These are phyloP conservation scores for Macrolepiota dolichaula DNA, from an alignment of 768 basidiomycete species.

Conservation along the genomic window DNA sequence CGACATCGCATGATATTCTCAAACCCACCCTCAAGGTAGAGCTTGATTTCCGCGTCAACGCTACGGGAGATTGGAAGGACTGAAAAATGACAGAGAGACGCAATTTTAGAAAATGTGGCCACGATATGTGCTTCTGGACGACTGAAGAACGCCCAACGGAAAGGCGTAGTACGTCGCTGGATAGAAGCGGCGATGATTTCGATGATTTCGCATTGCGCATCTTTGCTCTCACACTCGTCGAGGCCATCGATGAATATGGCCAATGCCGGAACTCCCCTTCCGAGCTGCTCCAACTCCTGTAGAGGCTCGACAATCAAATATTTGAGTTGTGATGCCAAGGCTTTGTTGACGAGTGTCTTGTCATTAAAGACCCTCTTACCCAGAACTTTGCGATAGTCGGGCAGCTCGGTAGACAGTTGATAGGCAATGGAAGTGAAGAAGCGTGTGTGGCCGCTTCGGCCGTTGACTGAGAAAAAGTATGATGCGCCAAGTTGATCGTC, in stretches of 20 bases:
- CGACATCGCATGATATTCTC: background rate
- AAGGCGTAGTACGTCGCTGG: background rate
- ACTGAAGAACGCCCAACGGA: slow-evolving; percentile 2
- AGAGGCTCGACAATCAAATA: background rate
- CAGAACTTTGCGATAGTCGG: background rate
- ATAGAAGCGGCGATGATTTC: background rate
- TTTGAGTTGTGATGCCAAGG: background rate
- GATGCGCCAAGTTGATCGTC: background rate
- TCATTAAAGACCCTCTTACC: background rate
- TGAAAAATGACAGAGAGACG: background rate
- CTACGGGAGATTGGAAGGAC: background rate
- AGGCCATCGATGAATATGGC: background rate
- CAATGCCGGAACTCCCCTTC: background rate
- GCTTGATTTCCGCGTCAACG: background rate
- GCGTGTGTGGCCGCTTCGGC: background rate
- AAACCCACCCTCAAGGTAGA: background rate
- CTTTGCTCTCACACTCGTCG: background rate
- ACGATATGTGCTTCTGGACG: background rate
- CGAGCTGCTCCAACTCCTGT: background rate
- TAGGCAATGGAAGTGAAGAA: slow-evolving; percentile 8
- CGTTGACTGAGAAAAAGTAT: slow-evolving; percentile 7
- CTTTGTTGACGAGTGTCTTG: background rate
- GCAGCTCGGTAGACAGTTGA: background rate
- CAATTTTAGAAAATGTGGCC: background rate
- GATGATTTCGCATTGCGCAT: background rate